Evolutionary conservation across 139 green algal species (phyloP).

Genomic region (Zygnema cylindricum): DNA sequence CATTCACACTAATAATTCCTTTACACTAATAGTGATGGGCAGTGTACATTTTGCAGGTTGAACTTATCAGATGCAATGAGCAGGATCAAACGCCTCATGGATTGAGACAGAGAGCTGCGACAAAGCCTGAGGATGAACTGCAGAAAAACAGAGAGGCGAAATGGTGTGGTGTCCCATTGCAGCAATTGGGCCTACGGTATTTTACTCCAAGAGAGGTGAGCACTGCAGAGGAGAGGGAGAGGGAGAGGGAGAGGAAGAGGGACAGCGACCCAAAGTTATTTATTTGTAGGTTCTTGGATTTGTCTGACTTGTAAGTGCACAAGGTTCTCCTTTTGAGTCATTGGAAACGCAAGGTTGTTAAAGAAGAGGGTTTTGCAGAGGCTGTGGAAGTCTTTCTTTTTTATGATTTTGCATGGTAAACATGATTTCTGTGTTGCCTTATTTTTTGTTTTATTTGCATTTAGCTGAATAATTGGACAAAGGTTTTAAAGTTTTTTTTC

Average conservation of each 20-base stretch:
- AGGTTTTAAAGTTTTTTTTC: no score
- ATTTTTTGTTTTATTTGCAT: constrained; percentile 13
- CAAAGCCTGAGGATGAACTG: neutral
- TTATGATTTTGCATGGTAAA: neutral
- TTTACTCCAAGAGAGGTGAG: constrained; percentile 72
- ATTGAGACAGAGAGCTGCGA: neutral
- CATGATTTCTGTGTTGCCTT: neutral
- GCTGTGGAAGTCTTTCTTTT: neutral
- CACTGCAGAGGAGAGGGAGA: no score
- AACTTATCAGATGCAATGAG: neutral
- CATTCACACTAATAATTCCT: no score
- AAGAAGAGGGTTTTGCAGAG: neutral
- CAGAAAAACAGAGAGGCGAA: neutral
- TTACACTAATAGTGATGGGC: no score
- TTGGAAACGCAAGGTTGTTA: neutral
- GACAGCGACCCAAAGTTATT: neutral
- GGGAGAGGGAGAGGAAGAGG: neutral
- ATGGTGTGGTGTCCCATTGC: constrained; percentile 23
- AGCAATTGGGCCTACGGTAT: constrained; percentile 68
- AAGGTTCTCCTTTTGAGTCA: neutral
- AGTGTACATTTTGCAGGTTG: constrained; percentile 10
- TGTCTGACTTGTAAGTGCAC: neutral
- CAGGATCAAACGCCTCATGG: neutral
- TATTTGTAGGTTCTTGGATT: neutral
- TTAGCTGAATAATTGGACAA: neutral